phyloP scores from a whole-genome alignment of 164 flowering plant species.

The Nymphaea thermarum region DNA sequence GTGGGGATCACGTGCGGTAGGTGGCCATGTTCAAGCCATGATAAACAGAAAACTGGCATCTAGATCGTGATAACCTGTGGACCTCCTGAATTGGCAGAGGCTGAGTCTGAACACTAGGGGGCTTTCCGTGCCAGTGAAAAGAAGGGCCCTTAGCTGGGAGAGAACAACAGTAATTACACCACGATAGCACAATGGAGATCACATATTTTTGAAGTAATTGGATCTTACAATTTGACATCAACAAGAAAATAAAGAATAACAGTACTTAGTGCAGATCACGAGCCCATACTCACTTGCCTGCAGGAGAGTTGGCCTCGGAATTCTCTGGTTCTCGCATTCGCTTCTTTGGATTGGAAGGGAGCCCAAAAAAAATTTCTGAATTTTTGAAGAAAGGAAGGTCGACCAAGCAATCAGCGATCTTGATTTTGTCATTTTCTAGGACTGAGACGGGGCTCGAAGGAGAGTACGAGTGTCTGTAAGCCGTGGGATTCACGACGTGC shows the following conservation, averaged over 20 bases:
- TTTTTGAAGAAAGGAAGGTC: background rate
- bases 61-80: too few species aligned
- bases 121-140: background rate
- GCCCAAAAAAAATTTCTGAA: background rate
- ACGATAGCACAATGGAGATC: too few species aligned
- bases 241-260: too few species aligned
- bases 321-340: constrained; percentile 8
- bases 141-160: background rate
- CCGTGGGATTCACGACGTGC: constrained; percentile 11
- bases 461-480: constrained; percentile 6
- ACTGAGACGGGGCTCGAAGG: constrained; percentile 54
- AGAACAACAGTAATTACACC: background rate
- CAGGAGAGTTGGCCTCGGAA: background rate
- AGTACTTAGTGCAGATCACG: background rate
- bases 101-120: too few species aligned
- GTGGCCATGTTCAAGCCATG: too few species aligned
- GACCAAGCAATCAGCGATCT: constrained; percentile 5
- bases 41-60: too few species aligned
- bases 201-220: too few species aligned
- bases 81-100: too few species aligned
- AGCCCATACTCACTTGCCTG: background rate
- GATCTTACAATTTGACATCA: background rate
- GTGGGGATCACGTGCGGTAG: too few species aligned
- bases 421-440: constrained; percentile 12
- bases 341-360: constrained; percentile 15